Evolutionary conservation across 2,329 filamentous ascomycete species (phyloP), one percentile per base, ranked within the genome.

Genomic region (Claviceps humidiphila): DNA sequence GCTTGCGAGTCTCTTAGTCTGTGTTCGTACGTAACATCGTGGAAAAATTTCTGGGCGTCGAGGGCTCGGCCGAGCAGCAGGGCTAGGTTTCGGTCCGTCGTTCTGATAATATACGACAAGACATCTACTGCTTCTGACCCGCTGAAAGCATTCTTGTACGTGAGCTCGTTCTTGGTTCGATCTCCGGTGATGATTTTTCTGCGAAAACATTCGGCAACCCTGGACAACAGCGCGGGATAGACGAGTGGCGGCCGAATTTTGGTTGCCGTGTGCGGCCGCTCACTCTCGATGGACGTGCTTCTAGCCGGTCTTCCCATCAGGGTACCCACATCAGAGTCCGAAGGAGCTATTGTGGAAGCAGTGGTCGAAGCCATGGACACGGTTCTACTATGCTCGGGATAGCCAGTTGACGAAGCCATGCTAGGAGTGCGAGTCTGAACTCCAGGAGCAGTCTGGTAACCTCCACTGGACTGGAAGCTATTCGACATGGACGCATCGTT

Each of bases 1-100:
- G 84, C 85, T 42, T 84, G 81, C n/a, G 91, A 94, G 68, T 98
- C 93, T 68, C 93, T 86, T 61, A 98, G 73, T 47, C 93, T 81
- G 68, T 98, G 93, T 61, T 96, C 91, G 68, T 98, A 98, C 0
- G 91, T 96, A 49, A 97, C 93, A 75, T 98, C 93, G 71, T 98
- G 93, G 66, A 98, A 98, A 72, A 95, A 96, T 66, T 97, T 97
- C 65, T 98, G 93, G 24, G 93, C 93, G 70, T 98, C 93, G 55
- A 98, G 73, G 43, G 93, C 89, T 64, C 93, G 81, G 56, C 93
- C 93, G 16, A 98, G 74, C 9, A 98, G 79, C 48, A 98, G 74
- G 11, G 93, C 93, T 55, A 98, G 74, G 65, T 98, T 98, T 54
- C 93, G 82, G 68, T 98, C 93, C 0, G 89, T 95, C 1, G 93